Percentiles rank a stretch among this genome's conserved stretches.
Evolutionary conservation across 2,329 filamentous ascomycete species (phyloP).

Genomic region (Claviceps sp.): DNA sequence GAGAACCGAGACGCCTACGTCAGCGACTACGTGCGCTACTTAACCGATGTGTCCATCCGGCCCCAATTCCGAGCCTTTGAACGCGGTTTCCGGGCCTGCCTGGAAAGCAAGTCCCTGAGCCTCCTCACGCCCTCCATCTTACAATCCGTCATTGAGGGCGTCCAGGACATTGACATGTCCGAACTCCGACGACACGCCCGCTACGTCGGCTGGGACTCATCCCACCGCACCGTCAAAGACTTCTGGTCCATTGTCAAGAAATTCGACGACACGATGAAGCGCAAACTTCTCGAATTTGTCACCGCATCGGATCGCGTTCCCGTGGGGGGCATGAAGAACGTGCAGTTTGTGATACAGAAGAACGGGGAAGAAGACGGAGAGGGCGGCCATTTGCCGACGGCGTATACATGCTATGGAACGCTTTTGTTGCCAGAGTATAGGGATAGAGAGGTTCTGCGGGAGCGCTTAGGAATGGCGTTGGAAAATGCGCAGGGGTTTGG

Average conservation of each 20-base stretch:
- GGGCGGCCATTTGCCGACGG: constrained; percentile 58
- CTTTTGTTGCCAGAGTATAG: constrained; percentile 74
- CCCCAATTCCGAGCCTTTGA: constrained; percentile 72
- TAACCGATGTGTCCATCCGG: constrained; percentile 63
- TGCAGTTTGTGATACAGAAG: constrained; percentile 73
- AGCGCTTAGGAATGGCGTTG: constrained; percentile 72
- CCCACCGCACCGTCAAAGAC: constrained; percentile 54
- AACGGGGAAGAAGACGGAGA: constrained; percentile 51
- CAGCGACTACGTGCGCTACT: constrained; percentile 70
- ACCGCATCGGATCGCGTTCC: constrained; percentile 86
- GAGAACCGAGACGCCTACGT: constrained; percentile 68
- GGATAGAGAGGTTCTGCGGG: constrained; percentile 52
- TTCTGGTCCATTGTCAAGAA: constrained; percentile 74
- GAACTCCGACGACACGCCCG: constrained; percentile 58
- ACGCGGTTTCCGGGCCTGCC: constrained; percentile 63
- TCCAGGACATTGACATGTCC: constrained; percentile 63
- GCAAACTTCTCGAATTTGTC: constrained; percentile 78
- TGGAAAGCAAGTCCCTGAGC: constrained; percentile 55
- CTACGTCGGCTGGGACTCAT: constrained; percentile 69
- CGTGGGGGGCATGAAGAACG: constrained; percentile 67
- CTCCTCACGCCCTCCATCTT: constrained; percentile 60
- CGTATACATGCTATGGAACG: constrained; percentile 86
- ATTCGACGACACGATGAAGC: constrained; percentile 56
- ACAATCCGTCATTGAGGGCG: constrained; percentile 70
- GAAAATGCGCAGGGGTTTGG: constrained; percentile 86